Conservation (phyloP, 306 rosid genomes). For the Abrus pulchellus region DNA sequence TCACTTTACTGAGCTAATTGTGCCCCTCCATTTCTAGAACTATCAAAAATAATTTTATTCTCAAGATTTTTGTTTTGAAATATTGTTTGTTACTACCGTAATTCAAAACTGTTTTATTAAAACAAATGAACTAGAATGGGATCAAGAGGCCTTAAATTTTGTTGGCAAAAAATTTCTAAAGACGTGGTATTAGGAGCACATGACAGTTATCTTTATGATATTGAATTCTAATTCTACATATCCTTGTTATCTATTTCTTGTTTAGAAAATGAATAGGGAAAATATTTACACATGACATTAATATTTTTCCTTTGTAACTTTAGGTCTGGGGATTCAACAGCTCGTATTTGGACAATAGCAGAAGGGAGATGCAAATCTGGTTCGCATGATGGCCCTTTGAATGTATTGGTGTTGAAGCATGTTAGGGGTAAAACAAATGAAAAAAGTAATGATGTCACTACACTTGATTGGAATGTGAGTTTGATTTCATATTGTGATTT, state of each 20-base stretch:
- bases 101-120: not conserved
- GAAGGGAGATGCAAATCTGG: slow-evolving; percentile 74
- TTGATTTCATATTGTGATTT: slow-evolving; percentile 40
- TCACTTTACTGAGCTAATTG: not conserved
- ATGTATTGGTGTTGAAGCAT: slow-evolving; percentile 87
- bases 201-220: slow-evolving; percentile 5
- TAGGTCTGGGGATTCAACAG: slow-evolving; percentile 97
- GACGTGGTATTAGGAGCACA: slow-evolving; percentile 2
- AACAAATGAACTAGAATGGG: not conserved
- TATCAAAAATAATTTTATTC: not conserved
- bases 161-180: not conserved
- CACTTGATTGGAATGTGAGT: slow-evolving; percentile 99
- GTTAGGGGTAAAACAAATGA: slow-evolving; percentile 80
- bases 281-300: not conserved
- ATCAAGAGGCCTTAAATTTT: slow-evolving; percentile 9
- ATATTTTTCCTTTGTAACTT: slow-evolving; percentile 4
- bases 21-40: not conserved
- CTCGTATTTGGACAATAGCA: slow-evolving; percentile 89
- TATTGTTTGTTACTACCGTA: not conserved
- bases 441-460: slow-evolving; percentile 90
- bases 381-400: slow-evolving; percentile 58
- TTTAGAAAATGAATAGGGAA: not conserved
- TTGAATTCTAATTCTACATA: not conserved
- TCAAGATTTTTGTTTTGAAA: not conserved
- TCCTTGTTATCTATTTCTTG: slow-evolving; percentile 11